Evolutionary conservation across 2,329 filamentous ascomycete species (phyloP).

Genomic region (Arthrocladium fulminans): DNA sequence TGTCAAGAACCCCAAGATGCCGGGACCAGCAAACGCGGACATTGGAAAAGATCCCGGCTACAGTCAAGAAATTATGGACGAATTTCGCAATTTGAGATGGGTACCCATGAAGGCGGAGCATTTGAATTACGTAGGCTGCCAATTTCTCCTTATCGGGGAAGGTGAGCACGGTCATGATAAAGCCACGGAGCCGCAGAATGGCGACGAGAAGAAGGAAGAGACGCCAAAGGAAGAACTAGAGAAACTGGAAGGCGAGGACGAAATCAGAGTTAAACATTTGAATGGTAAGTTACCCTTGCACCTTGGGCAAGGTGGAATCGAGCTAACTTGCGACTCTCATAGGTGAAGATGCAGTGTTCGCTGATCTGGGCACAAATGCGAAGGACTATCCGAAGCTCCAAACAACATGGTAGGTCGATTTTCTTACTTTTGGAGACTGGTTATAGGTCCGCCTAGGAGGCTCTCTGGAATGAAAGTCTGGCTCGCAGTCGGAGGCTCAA

Average conservation of each 20-base stretch:
- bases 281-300: conserved; percentile 34
- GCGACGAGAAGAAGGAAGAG: conserved; percentile 43
- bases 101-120: conserved; percentile 62
- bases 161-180: conserved; percentile 35
- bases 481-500: no score
- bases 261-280: conserved; percentile 54
- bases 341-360: conserved; percentile 54
- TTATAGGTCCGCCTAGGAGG: no score
- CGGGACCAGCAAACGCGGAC: conserved; percentile 54
- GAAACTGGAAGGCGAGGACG: conserved; percentile 66
- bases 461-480: no score
- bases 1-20: conserved; percentile 67
- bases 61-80: conserved; percentile 60
- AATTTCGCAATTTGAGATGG: conserved; percentile 68
- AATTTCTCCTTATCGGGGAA: conserved; percentile 69
- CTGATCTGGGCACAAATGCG: conserved; percentile 49
- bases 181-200: conserved; percentile 47
- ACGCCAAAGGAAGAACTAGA: conserved; percentile 60
- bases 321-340: conserved; percentile 4
- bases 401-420: conserved; percentile 47
- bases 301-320: background rate
- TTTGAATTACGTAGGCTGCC: conserved; percentile 64
- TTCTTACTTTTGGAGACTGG: no score
- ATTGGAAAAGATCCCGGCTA: conserved; percentile 61
- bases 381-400: conserved; percentile 57